Evolutionary conservation across 192 early-diverging fungal species (phyloP).

Genomic region (Coemansia sp.): DNA sequence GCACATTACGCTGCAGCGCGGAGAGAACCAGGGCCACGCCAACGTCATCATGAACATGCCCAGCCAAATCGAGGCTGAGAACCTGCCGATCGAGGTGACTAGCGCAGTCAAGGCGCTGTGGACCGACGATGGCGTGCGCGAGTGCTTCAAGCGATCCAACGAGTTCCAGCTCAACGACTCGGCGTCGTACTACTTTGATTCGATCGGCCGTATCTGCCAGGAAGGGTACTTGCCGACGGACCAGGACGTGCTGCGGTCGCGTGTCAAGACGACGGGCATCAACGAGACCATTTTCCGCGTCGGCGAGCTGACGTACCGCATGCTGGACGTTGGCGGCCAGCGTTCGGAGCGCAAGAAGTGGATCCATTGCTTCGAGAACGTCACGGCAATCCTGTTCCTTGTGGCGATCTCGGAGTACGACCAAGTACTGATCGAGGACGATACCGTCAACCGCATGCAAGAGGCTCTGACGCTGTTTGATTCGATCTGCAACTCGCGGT

Average conservation of each 20-base stretch:
- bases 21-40: conserved; percentile 68
- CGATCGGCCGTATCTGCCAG: conserved; percentile 83
- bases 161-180: conserved; percentile 99
- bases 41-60: conserved; percentile 78
- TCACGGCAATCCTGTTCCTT: conserved; percentile 92
- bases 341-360: conserved; percentile 98
- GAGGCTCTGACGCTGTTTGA: conserved; percentile 96
- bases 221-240: conserved; percentile 84
- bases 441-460: conserved; percentile 94
- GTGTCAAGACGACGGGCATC: conserved; percentile 97
- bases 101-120: conserved; percentile 80
- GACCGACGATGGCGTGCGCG: conserved; percentile 80
- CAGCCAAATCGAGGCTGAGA: conserved; percentile 84
- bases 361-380: conserved; percentile 99
- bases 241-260: conserved; percentile 94
- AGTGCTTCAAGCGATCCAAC: conserved; percentile 74
- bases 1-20: conserved; percentile 68
- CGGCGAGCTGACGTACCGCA: conserved; percentile 88
- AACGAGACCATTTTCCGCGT: conserved; percentile 93
- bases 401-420: conserved; percentile 96
- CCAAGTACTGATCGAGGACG: conserved; percentile 93
- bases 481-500: conserved; percentile 95
- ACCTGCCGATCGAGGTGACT: conserved; percentile 76
- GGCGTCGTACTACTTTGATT: conserved; percentile 94
- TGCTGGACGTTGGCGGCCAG: conserved; percentile 99